Base-by-base conservation (phyloP, 768 basidiomycete genomes). In the Kwoniella mangroviensis region DNA sequence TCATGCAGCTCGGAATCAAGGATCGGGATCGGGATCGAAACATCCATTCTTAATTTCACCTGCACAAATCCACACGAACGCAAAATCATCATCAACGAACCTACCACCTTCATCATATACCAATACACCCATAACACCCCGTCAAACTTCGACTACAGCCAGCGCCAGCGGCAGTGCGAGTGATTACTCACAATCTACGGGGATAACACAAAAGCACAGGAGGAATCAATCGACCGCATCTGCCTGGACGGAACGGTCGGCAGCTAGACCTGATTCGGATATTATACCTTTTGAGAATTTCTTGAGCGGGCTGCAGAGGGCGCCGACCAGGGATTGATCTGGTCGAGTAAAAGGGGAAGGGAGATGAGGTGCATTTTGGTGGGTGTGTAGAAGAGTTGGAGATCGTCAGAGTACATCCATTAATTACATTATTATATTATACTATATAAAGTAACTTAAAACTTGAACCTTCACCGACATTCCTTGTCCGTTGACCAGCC, bases 271-370 rank as follows among this genome's bases (percentile, higher is more conserved):
- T 0, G 74, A 75, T 65, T 74, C 73, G 24, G 73, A 61, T 15
- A 63, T 76, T 26, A 73, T 76, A 24, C 75, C 75, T 3, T 74
- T 76, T 67, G 74, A 75, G n/a, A 67, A 73, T 53, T 71, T 75
- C 62, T 59, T 74, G n/a, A 65, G 54, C 56, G 54, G 63, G 2
- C 26, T 62, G 45, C 42, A 62, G 22, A 49, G 24, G 13, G 42
- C 61, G 19, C 24, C 61, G 28, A 45, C 42, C 12, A 42, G 42
- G 41, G 58, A 59, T 41, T 34, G 41, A 19, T 34, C 58, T 34
- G 34, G 34, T 34, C 34, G 34, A 34, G 9, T 6, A 17, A 13
- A 42, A 40, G 58, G 11, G 40, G 12, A 19, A 59, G 19, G 58
- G 40, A 5, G 21, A n/a, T 15, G 58, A 15, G 13, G 0, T 49